Evolutionary conservation across 768 basidiomycete species (phyloP).

Genomic region (Botryobasidium botryosum): DNA sequence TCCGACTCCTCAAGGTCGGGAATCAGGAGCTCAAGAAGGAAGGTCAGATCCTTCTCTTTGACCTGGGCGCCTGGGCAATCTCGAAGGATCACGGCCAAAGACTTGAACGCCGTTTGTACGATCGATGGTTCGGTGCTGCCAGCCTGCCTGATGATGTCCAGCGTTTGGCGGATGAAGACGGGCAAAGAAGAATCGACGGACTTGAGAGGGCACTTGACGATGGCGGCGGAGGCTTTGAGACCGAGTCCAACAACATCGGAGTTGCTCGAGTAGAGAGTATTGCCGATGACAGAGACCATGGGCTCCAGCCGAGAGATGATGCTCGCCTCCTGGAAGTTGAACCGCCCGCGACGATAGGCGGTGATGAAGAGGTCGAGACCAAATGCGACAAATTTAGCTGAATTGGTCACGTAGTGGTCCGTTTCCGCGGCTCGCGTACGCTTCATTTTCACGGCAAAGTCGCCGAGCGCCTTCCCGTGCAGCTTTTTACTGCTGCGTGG

Average conservation of each 20-base stretch:
- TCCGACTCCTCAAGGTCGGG: conserved; percentile 84
- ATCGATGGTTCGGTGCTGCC: conserved; percentile 84
- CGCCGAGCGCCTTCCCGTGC: conserved; percentile 27
- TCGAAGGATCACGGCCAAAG: conserved; percentile 77
- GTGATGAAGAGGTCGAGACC: conserved; percentile 85
- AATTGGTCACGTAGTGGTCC: conserved; percentile 72
- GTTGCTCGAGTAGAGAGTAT: conserved; percentile 75
- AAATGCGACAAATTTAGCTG: conserved; percentile 63
- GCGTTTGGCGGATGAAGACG: conserved; percentile 66
- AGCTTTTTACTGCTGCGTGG: conserved; percentile 20
- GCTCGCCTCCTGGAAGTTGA: conserved; percentile 63
- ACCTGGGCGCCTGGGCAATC: conserved; percentile 66
- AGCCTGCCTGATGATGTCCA: conserved; percentile 62
- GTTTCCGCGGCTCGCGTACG: conserved; percentile 36
- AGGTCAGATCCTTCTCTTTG: conserved; percentile 77
- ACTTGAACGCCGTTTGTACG: conserved; percentile 74
- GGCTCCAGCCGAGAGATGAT: conserved; percentile 71
- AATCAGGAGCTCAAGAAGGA: conserved; percentile 65
- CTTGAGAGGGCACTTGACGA: conserved; percentile 71
- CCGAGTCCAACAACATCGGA: conserved; percentile 57
- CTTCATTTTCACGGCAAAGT: conserved; percentile 64
- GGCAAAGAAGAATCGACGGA: conserved; percentile 59
- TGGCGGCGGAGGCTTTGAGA: conserved; percentile 61
- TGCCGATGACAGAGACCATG: conserved; percentile 74
- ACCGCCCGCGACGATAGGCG: conserved; percentile 68